Conservation (phyloP, 2,329 filamentous ascomycete genomes). For the Neophaeococcomyces mojaviensis region DNA sequence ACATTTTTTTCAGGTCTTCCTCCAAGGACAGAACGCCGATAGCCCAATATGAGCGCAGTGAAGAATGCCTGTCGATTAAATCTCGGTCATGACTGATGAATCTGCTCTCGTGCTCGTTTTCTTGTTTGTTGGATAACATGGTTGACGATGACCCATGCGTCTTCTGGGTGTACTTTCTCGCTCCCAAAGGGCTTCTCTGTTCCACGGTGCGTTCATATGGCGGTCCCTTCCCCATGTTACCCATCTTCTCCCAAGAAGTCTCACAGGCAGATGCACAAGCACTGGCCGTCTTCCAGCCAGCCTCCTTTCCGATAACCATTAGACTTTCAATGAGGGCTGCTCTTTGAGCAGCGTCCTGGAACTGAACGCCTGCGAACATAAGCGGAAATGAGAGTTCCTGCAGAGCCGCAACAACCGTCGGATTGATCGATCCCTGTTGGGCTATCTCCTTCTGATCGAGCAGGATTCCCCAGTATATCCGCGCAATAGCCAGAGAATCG, state of each 20-base stretch:
- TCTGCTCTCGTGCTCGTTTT: conserved; percentile 21
- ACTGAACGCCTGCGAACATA: conserved; percentile 82
- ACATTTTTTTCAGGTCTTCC: conserved; percentile 60
- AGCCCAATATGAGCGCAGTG: conserved; percentile 63
- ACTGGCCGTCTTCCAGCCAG: conserved; percentile 77
- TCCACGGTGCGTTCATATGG: conserved; percentile 52
- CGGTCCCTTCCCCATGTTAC: conserved; percentile 60
- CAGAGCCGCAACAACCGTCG: conserved; percentile 69
- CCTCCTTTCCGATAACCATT: conserved; percentile 67
- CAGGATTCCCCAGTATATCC: conserved; percentile 66
- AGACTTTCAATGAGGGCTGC: conserved; percentile 69
- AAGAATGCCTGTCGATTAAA: conserved; percentile 54
- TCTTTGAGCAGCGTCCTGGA: conserved; percentile 62
- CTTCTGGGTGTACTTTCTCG: background rate
- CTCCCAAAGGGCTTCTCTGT: conserved; percentile 13
- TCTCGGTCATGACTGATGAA: conserved; percentile 38
- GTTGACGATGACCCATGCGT: background rate
- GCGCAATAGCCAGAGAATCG: conserved; percentile 68
- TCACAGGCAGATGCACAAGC: conserved; percentile 81
- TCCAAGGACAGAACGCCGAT: conserved; percentile 73
- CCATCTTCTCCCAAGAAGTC: conserved; percentile 59
- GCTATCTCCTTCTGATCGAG: conserved; percentile 31
- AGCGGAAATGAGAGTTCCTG: conserved; percentile 75
- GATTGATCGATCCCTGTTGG: conserved; percentile 50
- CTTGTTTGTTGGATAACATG: conserved; percentile 6